Evolutionary conservation across 129 eudicot genomes (phyloP), one percentile per base, ranked within the genome.

Genomic region (Arctium minus): DNA sequence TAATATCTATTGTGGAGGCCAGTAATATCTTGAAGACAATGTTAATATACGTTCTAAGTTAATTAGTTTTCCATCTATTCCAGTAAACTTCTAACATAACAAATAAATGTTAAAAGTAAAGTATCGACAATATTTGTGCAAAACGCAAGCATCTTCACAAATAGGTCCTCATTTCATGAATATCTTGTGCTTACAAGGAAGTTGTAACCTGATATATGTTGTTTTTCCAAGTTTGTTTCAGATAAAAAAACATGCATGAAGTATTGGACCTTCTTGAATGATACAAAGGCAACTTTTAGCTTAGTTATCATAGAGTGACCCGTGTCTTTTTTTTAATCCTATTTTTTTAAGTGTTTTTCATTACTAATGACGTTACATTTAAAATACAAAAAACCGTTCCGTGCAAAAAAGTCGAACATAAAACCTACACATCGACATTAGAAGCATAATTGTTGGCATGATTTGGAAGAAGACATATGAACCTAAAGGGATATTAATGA

Each of bases 381-480:
- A n/a, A 11, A 60, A 5, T 1, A 60, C 29, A 60, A 18, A n/a
- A 17, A 60, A 5, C 8, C 56, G 6, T 17, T 18, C 5, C 29
- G 29, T 60, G 68, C 17, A 60, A 60, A 60, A 42, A 46, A 46
- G 29, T 17, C 68, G 9, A 60, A 60, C 13, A 60, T 60, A 60
- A 60, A 60, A 5, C 29, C 29, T 17, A 60, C 68, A n/a, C 68
- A 60, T 60, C 68, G 27, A 60, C 68, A 60, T 60, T 60, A 60
- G 29, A 60, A 60, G 56, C 83, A 77, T 82, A 80, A 87, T 87
- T 75, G 82, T 85, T 75, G 72, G 38, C 76, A 85, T 87, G 56
- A 82, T 83, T 80, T 83, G 56, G 89, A 87, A 82, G 84, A 74
- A 42, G 93, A 89, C 89, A 80, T 83, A 70, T 83, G 87, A 89